Evolutionary conservation across 1,139 yeast genomes (phyloP).

Genomic region (Scheffersomyces quercinus): DNA sequence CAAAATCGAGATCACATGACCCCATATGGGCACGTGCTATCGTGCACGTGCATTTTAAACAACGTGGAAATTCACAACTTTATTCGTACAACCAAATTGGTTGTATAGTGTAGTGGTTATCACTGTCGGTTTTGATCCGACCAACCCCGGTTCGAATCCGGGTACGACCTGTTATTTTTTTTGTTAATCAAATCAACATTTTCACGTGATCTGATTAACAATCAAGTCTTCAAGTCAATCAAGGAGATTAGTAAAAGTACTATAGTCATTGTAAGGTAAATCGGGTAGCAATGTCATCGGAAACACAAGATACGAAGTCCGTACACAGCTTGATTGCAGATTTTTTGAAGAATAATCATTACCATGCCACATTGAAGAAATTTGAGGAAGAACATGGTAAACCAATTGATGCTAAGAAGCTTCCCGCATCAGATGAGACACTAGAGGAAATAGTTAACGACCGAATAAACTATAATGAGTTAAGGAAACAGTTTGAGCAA

Average conservation of each 20-base stretch:
- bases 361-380: constrained; percentile 41
- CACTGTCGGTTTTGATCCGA: constrained; percentile 42
- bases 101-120: constrained; percentile 54
- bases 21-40: neutral
- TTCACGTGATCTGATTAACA: neutral
- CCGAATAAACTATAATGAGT: constrained; percentile 36
- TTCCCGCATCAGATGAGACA: constrained; percentile 38
- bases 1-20: no score
- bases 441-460: constrained; percentile 54
- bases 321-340: constrained; percentile 52
- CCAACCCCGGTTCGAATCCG: constrained; percentile 59
- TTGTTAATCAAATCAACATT: neutral
- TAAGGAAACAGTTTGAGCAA: constrained; percentile 13
- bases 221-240: constrained; percentile 12
- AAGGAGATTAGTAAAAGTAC: neutral
- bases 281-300: neutral
- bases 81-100: constrained; percentile 16
- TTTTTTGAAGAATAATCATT: constrained; percentile 50
- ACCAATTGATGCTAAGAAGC: constrained; percentile 23
- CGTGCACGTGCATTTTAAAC: neutral
- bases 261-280: no score
- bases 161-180: constrained; percentile 70
- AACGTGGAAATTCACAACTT: neutral
- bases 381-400: constrained; percentile 51
- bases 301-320: constrained; percentile 13